phyloP scores from a whole-genome alignment of 352 stramenopile genomes.

The Globisporangium spiculum region DNA sequence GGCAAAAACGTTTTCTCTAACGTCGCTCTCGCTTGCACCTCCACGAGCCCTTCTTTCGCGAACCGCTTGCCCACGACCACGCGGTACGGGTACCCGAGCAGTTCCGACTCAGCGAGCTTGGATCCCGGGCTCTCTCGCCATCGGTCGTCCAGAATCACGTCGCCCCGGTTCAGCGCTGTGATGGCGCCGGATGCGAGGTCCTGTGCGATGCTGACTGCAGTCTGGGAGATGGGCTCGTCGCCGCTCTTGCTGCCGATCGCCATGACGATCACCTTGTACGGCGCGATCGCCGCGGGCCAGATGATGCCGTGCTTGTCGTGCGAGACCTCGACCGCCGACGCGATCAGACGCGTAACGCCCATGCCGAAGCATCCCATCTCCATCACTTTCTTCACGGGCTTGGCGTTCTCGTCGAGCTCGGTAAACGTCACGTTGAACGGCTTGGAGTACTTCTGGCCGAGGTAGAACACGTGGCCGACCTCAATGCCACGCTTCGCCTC shows the following conservation, averaged over 20 bases:
- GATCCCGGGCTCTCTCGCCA: constrained; percentile 77
- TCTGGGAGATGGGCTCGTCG: constrained; percentile 44
- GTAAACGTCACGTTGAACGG: constrained; percentile 66
- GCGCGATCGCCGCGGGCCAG: constrained; percentile 78
- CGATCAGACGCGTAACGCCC: constrained; percentile 78
- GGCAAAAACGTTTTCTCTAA: constrained; percentile 64
- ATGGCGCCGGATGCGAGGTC: constrained; percentile 41
- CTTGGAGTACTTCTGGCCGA: constrained; percentile 89
- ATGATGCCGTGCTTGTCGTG: constrained; percentile 79
- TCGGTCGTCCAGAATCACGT: constrained; percentile 83
- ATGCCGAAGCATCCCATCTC: constrained; percentile 91
- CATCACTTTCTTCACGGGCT: constrained; percentile 45
- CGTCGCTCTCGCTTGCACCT: constrained; percentile 65
- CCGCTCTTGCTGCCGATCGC: constrained; percentile 58
- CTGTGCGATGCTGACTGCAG: constrained; percentile 45
- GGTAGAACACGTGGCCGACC: constrained; percentile 87
- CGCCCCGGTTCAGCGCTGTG: constrained; percentile 31
- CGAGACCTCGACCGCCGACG: constrained; percentile 74
- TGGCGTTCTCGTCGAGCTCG: constrained; percentile 29
- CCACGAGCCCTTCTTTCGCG: constrained; percentile 66
- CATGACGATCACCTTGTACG: constrained; percentile 80
- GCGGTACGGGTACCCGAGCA: constrained; percentile 83
- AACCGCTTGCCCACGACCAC: constrained; percentile 84
- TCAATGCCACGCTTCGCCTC: constrained; percentile 83
- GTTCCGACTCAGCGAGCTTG: constrained; percentile 83